Evolutionary conservation across 768 basidiomycete genomes (phyloP), one percentile per base, ranked within the genome.

Genomic region (Exidia glandulosa): DNA sequence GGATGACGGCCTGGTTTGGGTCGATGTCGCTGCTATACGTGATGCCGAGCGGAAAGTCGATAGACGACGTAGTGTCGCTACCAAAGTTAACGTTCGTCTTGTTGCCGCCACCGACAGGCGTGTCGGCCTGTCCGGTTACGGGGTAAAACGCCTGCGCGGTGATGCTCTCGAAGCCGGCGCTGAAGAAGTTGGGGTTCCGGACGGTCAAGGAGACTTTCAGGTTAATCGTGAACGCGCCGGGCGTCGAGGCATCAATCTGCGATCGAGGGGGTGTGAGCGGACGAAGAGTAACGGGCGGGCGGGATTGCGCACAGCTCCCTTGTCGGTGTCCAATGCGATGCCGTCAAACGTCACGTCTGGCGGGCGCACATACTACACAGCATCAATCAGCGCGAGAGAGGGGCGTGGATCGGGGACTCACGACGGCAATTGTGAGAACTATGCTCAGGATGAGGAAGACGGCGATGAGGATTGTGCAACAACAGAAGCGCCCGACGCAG

Each of bases 141-240:
- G 59, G 59, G 34, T 54, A 59, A 29, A 59, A 55, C 23, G 52
- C 32, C 50, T 52, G 32, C 12, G 59, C 59, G 14, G 41, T 54
- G 48, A 59, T 55, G 23, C 33, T 52, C 36, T 52, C 32, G 59
- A 59, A 52, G 19, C 25, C 59, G 10, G 52, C 59, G 23, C 37
- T 50, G 52, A 59, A 59, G 59, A 59, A 59, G 59, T 59, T 59
- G 16, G 59, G 59, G 59, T 59, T 59, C 32, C 47, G 48, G 30
- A 59, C 47, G 31, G 32, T 33, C 25, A 59, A 34, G 31, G 32
- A 32, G 6, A 59, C 23, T 25, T 50, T 52, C 29, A 59, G 50
- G 59, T 59, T 52, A n/a, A 54, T 34, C 12, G 32, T 45, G 59
- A 59, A 55, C 1, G 48, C 34, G 34, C 31, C 37, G 5, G 41